A percentile compares a stretch with the other conserved stretches of the same genome.
These are phyloP conservation scores for Sparassis latifolia DNA, from an alignment of 1,284 basidiomycete species.

Conservation along the genomic window DNA sequence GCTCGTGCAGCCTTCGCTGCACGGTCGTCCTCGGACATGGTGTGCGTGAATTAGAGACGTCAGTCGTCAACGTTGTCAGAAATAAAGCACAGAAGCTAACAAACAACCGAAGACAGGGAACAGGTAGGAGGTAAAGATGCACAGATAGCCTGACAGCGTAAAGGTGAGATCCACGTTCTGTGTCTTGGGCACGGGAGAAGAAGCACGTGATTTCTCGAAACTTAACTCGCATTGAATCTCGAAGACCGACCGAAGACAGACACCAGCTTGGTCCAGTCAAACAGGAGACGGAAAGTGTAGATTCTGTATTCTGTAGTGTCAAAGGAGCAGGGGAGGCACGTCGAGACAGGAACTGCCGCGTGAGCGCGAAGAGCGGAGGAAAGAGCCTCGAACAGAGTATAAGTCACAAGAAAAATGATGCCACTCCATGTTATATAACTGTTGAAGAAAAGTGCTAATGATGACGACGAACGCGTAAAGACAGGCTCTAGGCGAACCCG, in stretches of 20 bases:
- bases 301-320: slow-evolving; percentile 13
- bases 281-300: slow-evolving; percentile 6
- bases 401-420: slow-evolving; percentile 31
- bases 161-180: not conserved
- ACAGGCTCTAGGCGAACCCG: slow-evolving; percentile 46
- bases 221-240: too few species aligned
- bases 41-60: not conserved
- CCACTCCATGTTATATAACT: slow-evolving; percentile 16
- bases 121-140: too few species aligned
- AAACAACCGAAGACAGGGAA: too few species aligned
- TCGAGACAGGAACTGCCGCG: slow-evolving; percentile 10
- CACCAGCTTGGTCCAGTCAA: too few species aligned
- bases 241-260: too few species aligned
- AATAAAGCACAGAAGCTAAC: not conserved
- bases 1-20: slow-evolving; percentile 75
- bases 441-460: slow-evolving; percentile 29
- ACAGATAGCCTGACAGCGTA: too few species aligned
- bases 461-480: slow-evolving; percentile 38
- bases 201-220: too few species aligned
- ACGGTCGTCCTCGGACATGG: slow-evolving; percentile 67
- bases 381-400: slow-evolving; percentile 13
- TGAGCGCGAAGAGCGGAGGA: slow-evolving; percentile 11
- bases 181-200: not conserved
- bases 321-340: slow-evolving; percentile 7
- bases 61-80: slow-evolving; percentile 1